These are phyloP conservation scores for Dioscorea alata DNA, from an alignment of 106 monocot genomes.

Conservation along the genomic window DNA sequence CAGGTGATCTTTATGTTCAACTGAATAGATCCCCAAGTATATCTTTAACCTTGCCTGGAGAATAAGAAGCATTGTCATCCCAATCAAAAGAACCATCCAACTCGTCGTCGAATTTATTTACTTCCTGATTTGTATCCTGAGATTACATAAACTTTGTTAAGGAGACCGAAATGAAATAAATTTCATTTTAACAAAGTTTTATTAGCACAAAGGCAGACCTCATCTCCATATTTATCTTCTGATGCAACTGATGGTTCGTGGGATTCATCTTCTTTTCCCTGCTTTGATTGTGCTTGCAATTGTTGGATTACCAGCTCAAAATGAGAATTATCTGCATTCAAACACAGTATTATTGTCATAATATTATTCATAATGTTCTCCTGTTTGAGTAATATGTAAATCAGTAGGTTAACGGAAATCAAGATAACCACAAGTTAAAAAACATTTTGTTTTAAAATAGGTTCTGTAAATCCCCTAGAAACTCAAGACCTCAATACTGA, in stretches of 20 bases:
- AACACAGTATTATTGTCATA: no score
- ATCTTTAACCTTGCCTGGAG: not conserved
- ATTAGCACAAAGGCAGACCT: constrained; percentile 7
- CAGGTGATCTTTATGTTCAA: no score
- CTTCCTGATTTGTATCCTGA: no score
- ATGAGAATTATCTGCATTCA: constrained; percentile 31
- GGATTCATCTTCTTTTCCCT: not conserved
- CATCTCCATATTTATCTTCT: not conserved
- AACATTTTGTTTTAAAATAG: no score
- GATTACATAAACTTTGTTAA: no score
- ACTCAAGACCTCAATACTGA: no score
- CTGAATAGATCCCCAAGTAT: not conserved
- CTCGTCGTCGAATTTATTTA: not conserved
- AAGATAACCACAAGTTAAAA: no score
- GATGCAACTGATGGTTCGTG: constrained; percentile 6
- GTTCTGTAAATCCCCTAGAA: no score
- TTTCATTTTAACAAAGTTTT: not conserved
- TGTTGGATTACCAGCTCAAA: constrained; percentile 32
- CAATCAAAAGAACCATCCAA: not conserved
- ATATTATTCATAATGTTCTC: no score
- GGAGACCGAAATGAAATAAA: no score
- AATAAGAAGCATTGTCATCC: constrained; percentile 1
- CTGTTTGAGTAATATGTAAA: no score
- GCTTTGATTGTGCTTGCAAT: constrained; percentile 20
- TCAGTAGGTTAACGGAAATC: no score